Evolutionary conservation across 2,329 filamentous ascomycete genomes (phyloP).

Genomic region (Magnaporthiopsis poae): DNA sequence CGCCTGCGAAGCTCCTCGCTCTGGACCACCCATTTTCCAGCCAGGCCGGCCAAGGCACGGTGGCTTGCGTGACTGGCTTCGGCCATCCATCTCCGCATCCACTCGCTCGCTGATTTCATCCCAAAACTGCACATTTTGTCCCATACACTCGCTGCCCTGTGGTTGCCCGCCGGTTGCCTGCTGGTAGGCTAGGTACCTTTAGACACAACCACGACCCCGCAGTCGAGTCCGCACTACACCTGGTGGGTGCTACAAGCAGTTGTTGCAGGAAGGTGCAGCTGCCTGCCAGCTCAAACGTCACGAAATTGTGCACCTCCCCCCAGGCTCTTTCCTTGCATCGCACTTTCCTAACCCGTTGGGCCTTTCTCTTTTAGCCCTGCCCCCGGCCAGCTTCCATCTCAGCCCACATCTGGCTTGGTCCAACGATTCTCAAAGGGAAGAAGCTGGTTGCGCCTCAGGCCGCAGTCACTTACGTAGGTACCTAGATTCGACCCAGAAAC

Average conservation of each 20-base stretch:
- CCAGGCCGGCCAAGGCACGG: background rate
- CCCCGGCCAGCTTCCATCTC: background rate
- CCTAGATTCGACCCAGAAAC: background rate
- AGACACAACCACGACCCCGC: background rate
- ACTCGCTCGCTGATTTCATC: too few relatives aligned
- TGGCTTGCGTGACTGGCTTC: background rate
- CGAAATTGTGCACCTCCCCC: background rate
- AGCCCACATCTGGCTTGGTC: background rate
- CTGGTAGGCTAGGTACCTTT: background rate
- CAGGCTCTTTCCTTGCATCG: background rate
- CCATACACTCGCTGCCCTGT: background rate
- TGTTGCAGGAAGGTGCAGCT: background rate
- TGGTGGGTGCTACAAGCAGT: background rate
- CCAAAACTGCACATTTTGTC: too few relatives aligned
- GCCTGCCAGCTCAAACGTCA: background rate
- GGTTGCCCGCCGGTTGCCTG: background rate
- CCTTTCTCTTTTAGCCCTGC: background rate
- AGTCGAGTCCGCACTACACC: background rate
- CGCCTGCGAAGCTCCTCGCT: background rate
- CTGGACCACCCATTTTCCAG: background rate
- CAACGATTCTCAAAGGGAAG: background rate
- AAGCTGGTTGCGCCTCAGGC: background rate
- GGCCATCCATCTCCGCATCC: background rate
- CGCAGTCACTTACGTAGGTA: too few relatives aligned
- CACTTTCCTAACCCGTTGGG: background rate